Evolutionary conservation across 2,329 filamentous ascomycete genomes (phyloP), one percentile per base, ranked within the genome.

Genomic region (Talaromyces sp.): DNA sequence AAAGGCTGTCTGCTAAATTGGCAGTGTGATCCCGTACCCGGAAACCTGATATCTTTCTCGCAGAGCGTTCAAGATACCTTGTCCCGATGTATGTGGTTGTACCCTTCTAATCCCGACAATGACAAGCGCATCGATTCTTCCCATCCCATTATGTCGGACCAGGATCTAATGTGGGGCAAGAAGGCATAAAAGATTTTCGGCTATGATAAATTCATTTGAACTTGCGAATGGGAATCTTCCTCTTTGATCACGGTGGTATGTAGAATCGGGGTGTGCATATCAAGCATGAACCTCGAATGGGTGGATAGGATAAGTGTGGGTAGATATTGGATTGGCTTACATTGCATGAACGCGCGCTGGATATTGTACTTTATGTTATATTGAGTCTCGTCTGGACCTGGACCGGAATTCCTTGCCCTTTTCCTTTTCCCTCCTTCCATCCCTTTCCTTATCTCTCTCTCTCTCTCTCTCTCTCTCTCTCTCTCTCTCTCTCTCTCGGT

Each of bases 1-100:
- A 29, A 69, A 86, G 68, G 82, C 81, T 65, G 72, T 64, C 56
- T 91, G 88, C 77, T 85, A 85, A 66, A 64, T 53, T 49, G 53
- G 52, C 50, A 49, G 17, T 41, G 13, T 48, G 44, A 51, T 47
- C 32, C 49, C 33, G 49, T 54, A 55, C 43, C 51, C 44, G 55
- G 48, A 47, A 42, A 47, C 19, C 33, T 42, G 44, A 45, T 19
- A 52, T n/a, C n/a, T 49, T 17, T 19, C 41, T 41, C 37, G 20
- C 16, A 27, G 17, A 32, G 17, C 47, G 16, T 4, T 19, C 33
- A 19, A 7, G 19, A 13, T 22, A 11, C 19, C 37, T 29, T 19
- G 35, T 55, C 51, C 49, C 51, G 43, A 37, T 17, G 40, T 54
- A 42, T 45, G 29, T 40, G n/a, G 19, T 32, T 40, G 27, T 40